Evolutionary conservation across 1,139 yeast species (phyloP), one percentile per base, ranked within the genome.

Genomic region (Arxiozyma telluris): DNA sequence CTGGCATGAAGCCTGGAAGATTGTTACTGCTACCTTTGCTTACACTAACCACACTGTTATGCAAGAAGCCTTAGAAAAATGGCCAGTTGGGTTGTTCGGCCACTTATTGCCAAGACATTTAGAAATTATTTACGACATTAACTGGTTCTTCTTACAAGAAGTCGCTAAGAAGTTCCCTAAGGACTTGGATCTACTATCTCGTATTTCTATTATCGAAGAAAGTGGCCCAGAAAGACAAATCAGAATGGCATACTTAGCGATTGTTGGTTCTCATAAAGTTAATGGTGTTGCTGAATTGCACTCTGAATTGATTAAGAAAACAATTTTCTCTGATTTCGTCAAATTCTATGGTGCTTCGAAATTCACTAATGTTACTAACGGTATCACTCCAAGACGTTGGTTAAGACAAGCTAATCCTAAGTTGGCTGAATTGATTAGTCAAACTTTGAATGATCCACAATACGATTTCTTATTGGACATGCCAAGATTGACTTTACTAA

Each of bases 371-470:
- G 96, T 90, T 57, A 90, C 98, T 53, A 91, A 91, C 70, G 97
- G 97, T 73, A 83, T 90, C 65, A 91, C 97, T 5, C 97, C 97
- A 62, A 83, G 98, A 76, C 84, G 97, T 74, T 90, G 98, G 98
- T 79, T 90, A 69, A 83, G 83, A 69, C 96, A 90, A 73, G 96
- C 96, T 51, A 91, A 90, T 71, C 97, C 97, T 20, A 76, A 76
- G 61, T 76, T 90, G 65, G 81, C 95, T 27, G 75, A 73, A 23
- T 77, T 91, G 61, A 91, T 90, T 66, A 78, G 88, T 48, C 79
- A 82, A 54, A 83, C 82, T 62, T 76, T 90, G 55, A 55, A 64
- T 25, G 71, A 67, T 54, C 83, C 91, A 47, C 81, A 83, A 59
- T 85, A 84, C 66, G 80, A 79, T 42, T 90, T 76, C 69, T 76